Conservation (phyloP, 108 stramenopile genomes). For the Cyclotella sp. region DNA sequence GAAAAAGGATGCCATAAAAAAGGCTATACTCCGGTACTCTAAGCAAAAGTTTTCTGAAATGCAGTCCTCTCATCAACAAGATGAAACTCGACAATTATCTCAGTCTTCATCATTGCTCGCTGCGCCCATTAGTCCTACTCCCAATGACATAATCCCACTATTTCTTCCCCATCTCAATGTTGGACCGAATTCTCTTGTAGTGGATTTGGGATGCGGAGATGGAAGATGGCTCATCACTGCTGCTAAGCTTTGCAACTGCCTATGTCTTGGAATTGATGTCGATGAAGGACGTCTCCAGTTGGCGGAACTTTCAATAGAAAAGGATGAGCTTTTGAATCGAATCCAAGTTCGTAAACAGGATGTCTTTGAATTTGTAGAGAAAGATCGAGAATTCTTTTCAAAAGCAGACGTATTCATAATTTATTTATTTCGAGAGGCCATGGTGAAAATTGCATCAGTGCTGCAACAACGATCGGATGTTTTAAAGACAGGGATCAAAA, state of each 20-base stretch:
- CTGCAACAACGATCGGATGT: conserved; percentile 15
- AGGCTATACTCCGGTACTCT: conserved; percentile 33
- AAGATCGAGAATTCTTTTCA: conserved; percentile 9
- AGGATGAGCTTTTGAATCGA: conserved; percentile 17
- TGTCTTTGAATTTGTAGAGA: conserved; percentile 44
- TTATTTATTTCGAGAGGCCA: conserved; percentile 56
- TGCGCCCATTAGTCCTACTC: conserved; percentile 56
- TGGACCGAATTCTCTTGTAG: conserved; percentile 28
- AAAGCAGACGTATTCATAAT: conserved; percentile 48
- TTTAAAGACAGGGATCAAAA: conserved; percentile 7
- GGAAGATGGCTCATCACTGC: conserved; percentile 59
- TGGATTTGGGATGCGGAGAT: conserved; percentile 60
- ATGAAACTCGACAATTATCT: neutral
- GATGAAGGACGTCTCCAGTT: conserved; percentile 39
- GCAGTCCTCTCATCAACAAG: conserved; percentile 32
- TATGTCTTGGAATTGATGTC: conserved; percentile 54
- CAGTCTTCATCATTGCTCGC: conserved; percentile 20
- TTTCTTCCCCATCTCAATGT: conserved; percentile 51
- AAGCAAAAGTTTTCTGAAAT: conserved; percentile 46
- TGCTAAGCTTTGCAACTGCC: conserved; percentile 32
- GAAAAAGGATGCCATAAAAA: conserved; percentile 39
- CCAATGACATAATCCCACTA: conserved; percentile 29
- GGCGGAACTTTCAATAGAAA: conserved; percentile 25
- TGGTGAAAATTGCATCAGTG: conserved; percentile 38
- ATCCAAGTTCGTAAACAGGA: conserved; percentile 37